Evolutionary conservation across 1,284 basidiomycete genomes (phyloP).

Genomic region (Neonothopanus nambi): DNA sequence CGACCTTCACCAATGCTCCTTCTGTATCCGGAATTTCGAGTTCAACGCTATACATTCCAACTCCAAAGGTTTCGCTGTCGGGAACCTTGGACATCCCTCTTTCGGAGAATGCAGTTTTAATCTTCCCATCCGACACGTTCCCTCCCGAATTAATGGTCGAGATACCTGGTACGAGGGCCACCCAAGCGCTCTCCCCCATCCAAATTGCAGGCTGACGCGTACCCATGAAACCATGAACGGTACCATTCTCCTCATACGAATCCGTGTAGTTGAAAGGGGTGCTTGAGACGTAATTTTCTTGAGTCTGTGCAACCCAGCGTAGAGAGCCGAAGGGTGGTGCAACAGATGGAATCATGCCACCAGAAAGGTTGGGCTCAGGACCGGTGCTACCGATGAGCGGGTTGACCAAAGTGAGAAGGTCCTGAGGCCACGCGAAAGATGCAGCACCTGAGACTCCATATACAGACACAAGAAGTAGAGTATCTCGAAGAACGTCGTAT

Average conservation of each 20-base stretch:
- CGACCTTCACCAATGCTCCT: conserved; percentile 54
- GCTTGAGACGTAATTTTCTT: conserved; percentile 72
- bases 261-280: conserved; percentile 79
- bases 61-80: conserved; percentile 58
- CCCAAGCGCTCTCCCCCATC: conserved; percentile 84
- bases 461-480: not conserved
- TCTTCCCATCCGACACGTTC: not conserved
- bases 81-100: conserved; percentile 62
- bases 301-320: conserved; percentile 75
- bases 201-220: conserved; percentile 87
- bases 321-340: conserved; percentile 84
- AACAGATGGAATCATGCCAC: conserved; percentile 44
- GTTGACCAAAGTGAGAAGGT: conserved; percentile 12
- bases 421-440: conserved; percentile 38
- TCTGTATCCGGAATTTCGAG: conserved; percentile 46
- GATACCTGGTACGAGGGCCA: conserved; percentile 63
- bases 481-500: no score
- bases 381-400: conserved; percentile 71
- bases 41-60: conserved; percentile 66
- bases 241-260: conserved; percentile 29
- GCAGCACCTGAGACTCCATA: conserved; percentile 62
- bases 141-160: conserved; percentile 25
- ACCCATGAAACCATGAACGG: conserved; percentile 71
- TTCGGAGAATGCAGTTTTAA: conserved; percentile 57
- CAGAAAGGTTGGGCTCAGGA: conserved; percentile 65